A percentile compares a stretch with the other conserved stretches of the same genome.
Conservation (phyloP, 1,139 yeast genomes). For the Yamadazyma dushanensis region DNA sequence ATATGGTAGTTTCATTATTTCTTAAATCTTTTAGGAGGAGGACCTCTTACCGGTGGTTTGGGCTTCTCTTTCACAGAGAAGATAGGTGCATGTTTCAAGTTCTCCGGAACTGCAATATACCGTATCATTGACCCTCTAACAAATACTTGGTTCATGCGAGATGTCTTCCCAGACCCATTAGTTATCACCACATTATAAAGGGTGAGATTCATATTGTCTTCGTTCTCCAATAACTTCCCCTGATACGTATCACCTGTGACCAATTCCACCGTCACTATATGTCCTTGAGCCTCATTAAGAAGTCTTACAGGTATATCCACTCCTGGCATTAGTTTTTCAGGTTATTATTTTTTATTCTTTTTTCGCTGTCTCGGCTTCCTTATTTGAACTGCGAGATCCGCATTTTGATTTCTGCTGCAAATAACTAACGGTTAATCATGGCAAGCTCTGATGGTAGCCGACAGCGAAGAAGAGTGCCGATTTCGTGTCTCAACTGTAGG, state of each 20-base stretch:
- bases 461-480: slow-evolving; percentile 37
- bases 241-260: slow-evolving; percentile 84
- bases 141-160: slow-evolving; percentile 82
- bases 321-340: slow-evolving; percentile 6
- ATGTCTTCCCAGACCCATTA: slow-evolving; percentile 67
- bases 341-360: background rate
- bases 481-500: slow-evolving; percentile 44
- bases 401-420: background rate
- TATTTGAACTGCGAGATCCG: background rate
- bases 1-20: slow-evolving; percentile 4
- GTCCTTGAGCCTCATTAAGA: slow-evolving; percentile 88
- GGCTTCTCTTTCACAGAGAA: slow-evolving; percentile 66
- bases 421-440: background rate
- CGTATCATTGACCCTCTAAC: slow-evolving; percentile 90
- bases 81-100: slow-evolving; percentile 84
- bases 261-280: slow-evolving; percentile 78
- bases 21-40: slow-evolving; percentile 37
- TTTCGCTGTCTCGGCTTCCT: background rate
- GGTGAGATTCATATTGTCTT: slow-evolving; percentile 93
- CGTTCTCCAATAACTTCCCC: slow-evolving; percentile 81
- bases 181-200: slow-evolving; percentile 81
- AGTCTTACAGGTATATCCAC: slow-evolving; percentile 83
- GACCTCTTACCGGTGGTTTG: slow-evolving; percentile 70
- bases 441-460: background rate
- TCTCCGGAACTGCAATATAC: slow-evolving; percentile 84